These are phyloP conservation scores for Fremontodendron californicum DNA, from an alignment of 345 rosid genomes.

Conservation along the genomic window DNA sequence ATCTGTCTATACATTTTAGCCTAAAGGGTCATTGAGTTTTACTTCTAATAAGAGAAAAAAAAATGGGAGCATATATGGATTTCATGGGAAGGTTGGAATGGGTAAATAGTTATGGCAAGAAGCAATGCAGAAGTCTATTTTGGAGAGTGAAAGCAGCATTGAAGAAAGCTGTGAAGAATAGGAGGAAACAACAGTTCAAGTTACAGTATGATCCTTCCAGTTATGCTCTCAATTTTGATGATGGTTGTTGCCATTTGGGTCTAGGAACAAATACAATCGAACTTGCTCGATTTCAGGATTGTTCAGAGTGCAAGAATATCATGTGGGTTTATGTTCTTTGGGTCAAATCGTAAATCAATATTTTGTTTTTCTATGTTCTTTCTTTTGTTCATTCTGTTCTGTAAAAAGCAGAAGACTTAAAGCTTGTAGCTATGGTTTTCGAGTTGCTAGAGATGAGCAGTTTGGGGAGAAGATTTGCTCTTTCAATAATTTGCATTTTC, in stretches of 20 bases:
- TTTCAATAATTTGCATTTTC: neutral
- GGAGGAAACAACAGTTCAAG: slow-evolving; percentile 31
- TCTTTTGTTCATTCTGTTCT: neutral
- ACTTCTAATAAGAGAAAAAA: neutral
- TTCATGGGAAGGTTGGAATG: slow-evolving; percentile 26
- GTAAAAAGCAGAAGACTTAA: neutral
- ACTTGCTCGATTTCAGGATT: slow-evolving; percentile 12
- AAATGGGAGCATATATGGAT: slow-evolving; percentile 8
- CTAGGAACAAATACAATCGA: slow-evolving; percentile 19
- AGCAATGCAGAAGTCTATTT: slow-evolving; percentile 41
- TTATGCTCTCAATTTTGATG: slow-evolving; percentile 77
- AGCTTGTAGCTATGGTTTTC: neutral
- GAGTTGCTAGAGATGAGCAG: neutral
- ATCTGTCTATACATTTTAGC: neutral
- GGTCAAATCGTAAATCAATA: slow-evolving; percentile 28
- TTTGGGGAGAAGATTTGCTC: neutral
- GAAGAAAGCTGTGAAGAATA: slow-evolving; percentile 40
- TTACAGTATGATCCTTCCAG: slow-evolving; percentile 95
- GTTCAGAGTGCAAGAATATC: slow-evolving; percentile 20
- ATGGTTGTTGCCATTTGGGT: slow-evolving; percentile 35
- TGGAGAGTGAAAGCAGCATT: slow-evolving; percentile 53
- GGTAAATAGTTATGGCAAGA: slow-evolving; percentile 35
- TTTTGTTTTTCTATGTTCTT: neutral
- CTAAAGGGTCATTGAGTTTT: neutral
- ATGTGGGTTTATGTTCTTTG: slow-evolving; percentile 46